phyloP scores from a whole-genome alignment of 305 asterid genomes.

The Fraxinus latifolia region DNA sequence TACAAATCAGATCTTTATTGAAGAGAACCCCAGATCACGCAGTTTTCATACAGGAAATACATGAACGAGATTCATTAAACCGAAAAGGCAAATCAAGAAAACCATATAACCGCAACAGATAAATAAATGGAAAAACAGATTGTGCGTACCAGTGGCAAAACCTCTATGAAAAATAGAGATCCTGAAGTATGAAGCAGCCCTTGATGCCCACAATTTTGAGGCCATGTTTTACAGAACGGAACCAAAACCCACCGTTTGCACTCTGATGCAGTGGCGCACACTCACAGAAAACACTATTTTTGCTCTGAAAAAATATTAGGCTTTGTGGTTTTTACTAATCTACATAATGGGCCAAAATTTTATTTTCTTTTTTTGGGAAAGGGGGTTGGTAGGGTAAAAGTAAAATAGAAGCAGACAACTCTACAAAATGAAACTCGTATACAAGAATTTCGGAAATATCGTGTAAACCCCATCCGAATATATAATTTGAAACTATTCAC shows the following conservation, averaged over 20 bases:
- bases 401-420: background rate
- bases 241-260: constrained; percentile 25
- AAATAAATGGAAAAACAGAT: background rate
- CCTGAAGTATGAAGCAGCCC: constrained; percentile 80
- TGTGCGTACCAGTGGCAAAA: constrained; percentile 70
- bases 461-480: constrained; percentile 10
- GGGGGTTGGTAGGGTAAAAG: constrained; percentile 29
- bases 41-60: background rate
- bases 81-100: constrained; percentile 5
- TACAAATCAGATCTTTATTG: constrained; percentile 41
- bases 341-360: background rate
- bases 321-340: background rate
- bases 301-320: constrained; percentile 1
- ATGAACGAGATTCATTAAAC: constrained; percentile 21
- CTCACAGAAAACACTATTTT: background rate
- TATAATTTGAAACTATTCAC: background rate
- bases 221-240: constrained; percentile 48
- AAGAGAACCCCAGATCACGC: constrained; percentile 44
- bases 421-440: background rate
- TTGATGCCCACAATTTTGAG: constrained; percentile 72
- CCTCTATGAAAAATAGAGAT: constrained; percentile 74
- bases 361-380: background rate
- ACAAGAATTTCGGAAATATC: background rate
- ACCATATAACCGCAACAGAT: background rate
- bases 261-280: constrained; percentile 26